Evolutionary conservation across 257 asterid genomes (phyloP).

Genomic region (Solanum pinnatisectum): DNA sequence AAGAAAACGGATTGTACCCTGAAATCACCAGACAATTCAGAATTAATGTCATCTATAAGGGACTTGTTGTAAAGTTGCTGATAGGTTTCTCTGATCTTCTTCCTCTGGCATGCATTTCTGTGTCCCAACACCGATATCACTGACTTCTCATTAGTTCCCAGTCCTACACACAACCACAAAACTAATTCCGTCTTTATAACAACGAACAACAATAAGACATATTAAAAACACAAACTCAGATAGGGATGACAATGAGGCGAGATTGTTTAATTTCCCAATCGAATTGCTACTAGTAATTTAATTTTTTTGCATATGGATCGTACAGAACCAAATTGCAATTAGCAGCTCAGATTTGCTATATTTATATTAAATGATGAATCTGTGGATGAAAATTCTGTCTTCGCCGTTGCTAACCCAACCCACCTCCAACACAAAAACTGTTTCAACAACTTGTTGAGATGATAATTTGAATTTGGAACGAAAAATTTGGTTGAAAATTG

Average conservation of each 20-base stretch:
- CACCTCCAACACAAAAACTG: neutral
- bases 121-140: slow-evolving; percentile 50
- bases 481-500: neutral
- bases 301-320: neutral
- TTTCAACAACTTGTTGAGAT: neutral
- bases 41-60: slow-evolving; percentile 35
- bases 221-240: neutral
- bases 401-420: neutral
- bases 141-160: slow-evolving; percentile 66
- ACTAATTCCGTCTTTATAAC: neutral
- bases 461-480: neutral
- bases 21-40: slow-evolving; percentile 76
- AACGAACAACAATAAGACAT: neutral
- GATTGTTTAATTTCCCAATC: neutral
- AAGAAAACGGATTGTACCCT: slow-evolving; percentile 24
- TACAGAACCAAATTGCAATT: neutral
- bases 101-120: slow-evolving; percentile 59
- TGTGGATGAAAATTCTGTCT: neutral
- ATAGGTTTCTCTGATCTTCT: slow-evolving; percentile 47
- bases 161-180: slow-evolving; percentile 27
- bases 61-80: slow-evolving; percentile 47
- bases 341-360: neutral
- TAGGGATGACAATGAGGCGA: neutral
- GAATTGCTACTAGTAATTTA: neutral
- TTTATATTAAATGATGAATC: neutral